Evolutionary conservation across 2,329 filamentous ascomycete species (phyloP).

Genomic region (Alternaria sp.): DNA sequence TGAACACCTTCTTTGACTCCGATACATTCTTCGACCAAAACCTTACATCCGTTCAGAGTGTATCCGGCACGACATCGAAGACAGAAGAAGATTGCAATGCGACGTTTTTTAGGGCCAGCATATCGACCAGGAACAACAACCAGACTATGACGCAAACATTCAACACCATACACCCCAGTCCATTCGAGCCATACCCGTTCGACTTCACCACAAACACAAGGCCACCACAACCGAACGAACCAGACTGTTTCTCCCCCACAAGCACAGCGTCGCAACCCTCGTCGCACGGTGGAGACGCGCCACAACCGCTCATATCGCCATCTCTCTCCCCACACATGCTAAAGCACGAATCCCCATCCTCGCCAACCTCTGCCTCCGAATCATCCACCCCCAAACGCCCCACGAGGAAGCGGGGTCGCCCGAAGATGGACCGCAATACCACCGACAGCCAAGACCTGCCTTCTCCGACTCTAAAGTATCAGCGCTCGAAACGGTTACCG

Average conservation of each 20-base stretch:
- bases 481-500: constrained; percentile 33
- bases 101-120: constrained; percentile 20
- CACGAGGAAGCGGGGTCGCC: constrained; percentile 41
- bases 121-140: constrained; percentile 17
- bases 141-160: constrained; percentile 21
- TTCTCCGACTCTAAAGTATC: constrained; percentile 17
- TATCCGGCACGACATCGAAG: constrained; percentile 23
- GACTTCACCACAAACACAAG: constrained; percentile 28
- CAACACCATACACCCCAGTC: constrained; percentile 29
- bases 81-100: constrained; percentile 19
- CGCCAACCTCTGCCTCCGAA: constrained; percentile 23
- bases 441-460: constrained; percentile 18
- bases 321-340: constrained; percentile 35
- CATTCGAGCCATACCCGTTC: constrained; percentile 23
- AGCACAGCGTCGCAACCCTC: constrained; percentile 35
- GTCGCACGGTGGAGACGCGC: constrained; percentile 41
- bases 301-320: constrained; percentile 30
- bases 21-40: constrained; percentile 35
- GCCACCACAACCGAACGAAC: constrained; percentile 17
- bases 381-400: constrained; percentile 32
- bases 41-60: constrained; percentile 30
- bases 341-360: constrained; percentile 40
- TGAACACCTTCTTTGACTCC: constrained; percentile 38
- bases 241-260: constrained; percentile 25
- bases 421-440: constrained; percentile 33